These are phyloP conservation scores for Chrysanthemum seticuspe DNA, from an alignment of 129 eudicot genomes.

Conservation along the genomic window DNA sequence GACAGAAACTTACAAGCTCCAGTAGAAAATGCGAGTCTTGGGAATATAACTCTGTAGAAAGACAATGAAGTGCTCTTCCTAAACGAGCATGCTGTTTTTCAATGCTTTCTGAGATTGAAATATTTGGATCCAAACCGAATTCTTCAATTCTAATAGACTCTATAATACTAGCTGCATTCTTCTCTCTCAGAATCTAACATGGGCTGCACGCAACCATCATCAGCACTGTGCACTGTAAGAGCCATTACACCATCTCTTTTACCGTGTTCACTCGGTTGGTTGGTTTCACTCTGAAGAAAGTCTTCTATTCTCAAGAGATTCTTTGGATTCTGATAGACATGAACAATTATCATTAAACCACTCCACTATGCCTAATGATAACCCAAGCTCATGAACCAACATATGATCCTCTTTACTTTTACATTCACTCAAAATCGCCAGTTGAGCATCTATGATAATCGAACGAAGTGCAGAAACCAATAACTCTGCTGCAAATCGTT, in stretches of 20 bases:
- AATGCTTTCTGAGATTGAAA: conserved; percentile 52
- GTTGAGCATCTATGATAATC: conserved; percentile 50
- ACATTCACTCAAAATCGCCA: conserved; percentile 61
- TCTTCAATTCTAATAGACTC: conserved; percentile 84
- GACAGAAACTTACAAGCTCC: conserved; percentile 60
- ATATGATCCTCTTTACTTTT: conserved; percentile 50
- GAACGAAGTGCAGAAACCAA: conserved; percentile 63
- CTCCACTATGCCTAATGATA: conserved; percentile 70
- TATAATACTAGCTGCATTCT: conserved; percentile 47
- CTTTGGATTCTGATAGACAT: conserved; percentile 22
- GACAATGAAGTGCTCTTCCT: conserved; percentile 98
- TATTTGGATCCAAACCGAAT: conserved; percentile 72
- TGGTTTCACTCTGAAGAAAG: conserved; percentile 7
- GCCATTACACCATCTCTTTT: conserved; percentile 16
- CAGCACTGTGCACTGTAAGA: conserved; percentile 21
- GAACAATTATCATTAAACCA: conserved; percentile 64
- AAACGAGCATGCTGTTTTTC: conserved; percentile 93
- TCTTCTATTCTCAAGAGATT: conserved; percentile 26
- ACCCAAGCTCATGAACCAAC: conserved; percentile 80
- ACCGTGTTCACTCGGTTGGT: conserved; percentile 21
- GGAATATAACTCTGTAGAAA: conserved; percentile 89
- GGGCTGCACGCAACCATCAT: conserved; percentile 18
- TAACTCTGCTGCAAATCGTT: conserved; percentile 67
- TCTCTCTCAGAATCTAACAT: conserved; percentile 28
- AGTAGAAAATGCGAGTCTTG: conserved; percentile 95